Conservation (phyloP, 2,329 filamentous ascomycete genomes). For the Hymenoscyphus fructigenus region DNA sequence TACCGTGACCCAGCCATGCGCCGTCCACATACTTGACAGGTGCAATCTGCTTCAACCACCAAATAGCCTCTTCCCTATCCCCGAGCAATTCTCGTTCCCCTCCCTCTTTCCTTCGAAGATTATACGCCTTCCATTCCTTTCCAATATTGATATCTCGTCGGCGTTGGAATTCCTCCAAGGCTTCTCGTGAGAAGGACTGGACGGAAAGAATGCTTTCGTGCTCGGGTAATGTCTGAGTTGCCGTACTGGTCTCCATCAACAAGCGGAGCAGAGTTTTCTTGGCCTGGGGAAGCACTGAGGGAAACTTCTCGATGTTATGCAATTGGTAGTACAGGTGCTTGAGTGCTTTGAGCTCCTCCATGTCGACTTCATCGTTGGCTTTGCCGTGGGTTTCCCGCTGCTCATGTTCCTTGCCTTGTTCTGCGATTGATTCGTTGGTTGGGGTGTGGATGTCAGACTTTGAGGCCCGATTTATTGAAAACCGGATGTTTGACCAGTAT, state of each 20-base stretch:
- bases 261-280: slow-evolving; percentile 38
- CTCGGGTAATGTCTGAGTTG: slow-evolving; percentile 21
- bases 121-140: slow-evolving; percentile 35
- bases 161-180: slow-evolving; percentile 36
- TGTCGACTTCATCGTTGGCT: slow-evolving; percentile 11
- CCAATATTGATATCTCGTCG: slow-evolving; percentile 36
- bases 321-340: slow-evolving; percentile 43
- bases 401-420: slow-evolving; percentile 12
- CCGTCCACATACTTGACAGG: slow-evolving; percentile 50
- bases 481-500: slow-evolving; percentile 12
- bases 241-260: slow-evolving; percentile 37
- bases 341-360: slow-evolving; percentile 26
- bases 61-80: slow-evolving; percentile 39
- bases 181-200: slow-evolving; percentile 33
- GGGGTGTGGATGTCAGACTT: background rate
- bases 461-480: slow-evolving; percentile 9
- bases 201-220: slow-evolving; percentile 37
- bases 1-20: slow-evolving; percentile 45
- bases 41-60: slow-evolving; percentile 42
- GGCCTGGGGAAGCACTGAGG: slow-evolving; percentile 37
- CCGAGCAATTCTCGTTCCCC: slow-evolving; percentile 39
- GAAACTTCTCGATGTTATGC: slow-evolving; percentile 42
- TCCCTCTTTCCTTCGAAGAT: slow-evolving; percentile 34
- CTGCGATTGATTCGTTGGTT: slow-evolving; percentile 4
- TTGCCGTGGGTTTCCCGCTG: slow-evolving; percentile 9